phyloP scores from a whole-genome alignment of 139 green algal genomes.

The Spirogloea muscicola region DNA sequence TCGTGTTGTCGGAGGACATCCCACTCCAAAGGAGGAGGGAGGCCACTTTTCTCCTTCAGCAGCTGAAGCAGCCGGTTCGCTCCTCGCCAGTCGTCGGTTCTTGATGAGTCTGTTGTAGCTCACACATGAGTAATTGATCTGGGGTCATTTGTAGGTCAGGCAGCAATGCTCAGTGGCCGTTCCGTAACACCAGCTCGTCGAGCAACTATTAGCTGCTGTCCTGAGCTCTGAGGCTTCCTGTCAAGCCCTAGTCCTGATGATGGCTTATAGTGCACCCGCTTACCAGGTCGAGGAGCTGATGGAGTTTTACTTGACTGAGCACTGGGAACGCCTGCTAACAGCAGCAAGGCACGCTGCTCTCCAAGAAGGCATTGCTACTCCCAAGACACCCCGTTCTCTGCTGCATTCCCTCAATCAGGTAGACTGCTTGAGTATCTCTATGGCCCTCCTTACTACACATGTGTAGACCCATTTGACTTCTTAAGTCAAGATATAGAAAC shows the following conservation, averaged over 20 bases:
- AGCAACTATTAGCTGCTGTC: slow-evolving; percentile 8
- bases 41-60: slow-evolving; percentile 23
- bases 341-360: too few relatives aligned
- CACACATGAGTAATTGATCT: too few relatives aligned
- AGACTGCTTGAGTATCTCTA: too few relatives aligned
- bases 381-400: too few relatives aligned
- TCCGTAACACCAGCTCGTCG: not conserved
- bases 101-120: not conserved
- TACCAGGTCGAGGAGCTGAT: slow-evolving; percentile 39
- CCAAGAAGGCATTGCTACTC: too few relatives aligned
- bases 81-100: not conserved
- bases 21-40: slow-evolving; percentile 1
- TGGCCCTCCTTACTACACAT: too few relatives aligned
- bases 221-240: not conserved
- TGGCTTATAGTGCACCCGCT: not conserved
- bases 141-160: too few relatives aligned
- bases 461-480: too few relatives aligned
- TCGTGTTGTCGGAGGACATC: slow-evolving; percentile 8
- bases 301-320: slow-evolving; percentile 24
- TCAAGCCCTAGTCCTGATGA: not conserved
- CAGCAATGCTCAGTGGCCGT: slow-evolving; percentile 2
- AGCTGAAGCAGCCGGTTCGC: slow-evolving; percentile 25
- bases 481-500: too few relatives aligned
- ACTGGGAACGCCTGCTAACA: slow-evolving; percentile 38
- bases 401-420: too few relatives aligned